phyloP scores from a whole-genome alignment of 75 land plant species.

The Adiantum capillusveneris region DNA sequence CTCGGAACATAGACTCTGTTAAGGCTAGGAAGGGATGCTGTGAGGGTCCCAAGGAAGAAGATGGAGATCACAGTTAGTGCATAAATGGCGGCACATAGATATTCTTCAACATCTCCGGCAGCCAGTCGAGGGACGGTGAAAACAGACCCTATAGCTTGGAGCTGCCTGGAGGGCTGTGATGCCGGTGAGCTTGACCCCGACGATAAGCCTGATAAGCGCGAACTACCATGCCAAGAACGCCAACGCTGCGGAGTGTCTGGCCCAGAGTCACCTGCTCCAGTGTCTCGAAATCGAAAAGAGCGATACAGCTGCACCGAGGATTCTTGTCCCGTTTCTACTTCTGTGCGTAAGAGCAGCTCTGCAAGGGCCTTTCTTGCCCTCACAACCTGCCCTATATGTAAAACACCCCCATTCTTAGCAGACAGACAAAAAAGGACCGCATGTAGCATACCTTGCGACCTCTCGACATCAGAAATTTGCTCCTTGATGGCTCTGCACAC shows the following conservation, averaged over 20 bases:
- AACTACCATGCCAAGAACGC: conserved; percentile 2
- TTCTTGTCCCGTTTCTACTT: not conserved
- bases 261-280: not conserved
- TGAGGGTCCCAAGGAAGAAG: not conserved
- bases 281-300: not conserved
- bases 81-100: conserved; percentile 1
- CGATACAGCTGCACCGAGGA: not conserved
- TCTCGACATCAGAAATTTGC: not conserved
- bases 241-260: not conserved
- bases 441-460: not conserved
- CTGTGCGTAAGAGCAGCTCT: not conserved
- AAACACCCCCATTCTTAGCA: not conserved
- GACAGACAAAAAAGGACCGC: not conserved
- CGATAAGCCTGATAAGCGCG: not conserved
- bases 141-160: not conserved
- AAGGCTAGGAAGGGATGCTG: not conserved
- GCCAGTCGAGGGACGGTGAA: not conserved
- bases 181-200: not conserved
- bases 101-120: conserved; percentile 2
- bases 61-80: conserved; percentile 1
- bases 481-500: conserved; percentile 6
- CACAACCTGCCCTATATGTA: not conserved
- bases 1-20: not conserved
- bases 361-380: not conserved
- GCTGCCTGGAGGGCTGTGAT: not conserved